Conservation (phyloP, 306 rosid species). For the Cyclanthera cordifolia region DNA sequence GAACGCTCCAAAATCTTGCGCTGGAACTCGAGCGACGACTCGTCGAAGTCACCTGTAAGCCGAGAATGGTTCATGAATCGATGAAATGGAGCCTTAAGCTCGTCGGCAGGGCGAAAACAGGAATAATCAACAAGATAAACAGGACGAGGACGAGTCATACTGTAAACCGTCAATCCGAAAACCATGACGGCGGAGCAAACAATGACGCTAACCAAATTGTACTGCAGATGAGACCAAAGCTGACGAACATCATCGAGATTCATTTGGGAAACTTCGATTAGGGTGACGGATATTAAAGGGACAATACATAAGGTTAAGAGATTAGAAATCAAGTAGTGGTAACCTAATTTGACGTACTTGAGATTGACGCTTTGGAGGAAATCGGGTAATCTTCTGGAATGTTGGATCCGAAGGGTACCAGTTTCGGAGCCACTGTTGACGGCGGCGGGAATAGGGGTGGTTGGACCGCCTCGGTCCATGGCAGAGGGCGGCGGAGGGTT, state of each 20-base stretch:
- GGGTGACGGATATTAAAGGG: constrained; percentile 43
- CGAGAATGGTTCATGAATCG: constrained; percentile 51
- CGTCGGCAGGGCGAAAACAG: constrained; percentile 49
- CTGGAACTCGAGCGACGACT: constrained; percentile 59
- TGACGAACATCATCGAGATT: constrained; percentile 37
- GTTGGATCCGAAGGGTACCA: constrained; percentile 39
- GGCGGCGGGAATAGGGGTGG: constrained; percentile 17
- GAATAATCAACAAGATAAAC: constrained; percentile 46
- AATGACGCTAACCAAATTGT: constrained; percentile 44
- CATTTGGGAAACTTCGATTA: constrained; percentile 49
- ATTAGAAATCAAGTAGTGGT: constrained; percentile 61
- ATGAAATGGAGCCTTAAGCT: constrained; percentile 39
- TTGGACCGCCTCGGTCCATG: constrained; percentile 36
- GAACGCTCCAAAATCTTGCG: constrained; percentile 56
- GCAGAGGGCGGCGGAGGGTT: constrained; percentile 5
- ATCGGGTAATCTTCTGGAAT: constrained; percentile 44
- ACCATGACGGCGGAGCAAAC: constrained; percentile 42
- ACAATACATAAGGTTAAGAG: constrained; percentile 40
- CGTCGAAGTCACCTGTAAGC: constrained; percentile 51
- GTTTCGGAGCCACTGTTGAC: constrained; percentile 11
- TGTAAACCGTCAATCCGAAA: constrained; percentile 50
- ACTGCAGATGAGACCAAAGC: constrained; percentile 63
- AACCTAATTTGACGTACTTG: constrained; percentile 66
- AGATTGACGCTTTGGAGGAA: constrained; percentile 70
- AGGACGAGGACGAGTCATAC: constrained; percentile 44